Base-by-base conservation (phyloP, 2,329 filamentous ascomycete genomes). In the Neopestalotiopsis sp. region DNA sequence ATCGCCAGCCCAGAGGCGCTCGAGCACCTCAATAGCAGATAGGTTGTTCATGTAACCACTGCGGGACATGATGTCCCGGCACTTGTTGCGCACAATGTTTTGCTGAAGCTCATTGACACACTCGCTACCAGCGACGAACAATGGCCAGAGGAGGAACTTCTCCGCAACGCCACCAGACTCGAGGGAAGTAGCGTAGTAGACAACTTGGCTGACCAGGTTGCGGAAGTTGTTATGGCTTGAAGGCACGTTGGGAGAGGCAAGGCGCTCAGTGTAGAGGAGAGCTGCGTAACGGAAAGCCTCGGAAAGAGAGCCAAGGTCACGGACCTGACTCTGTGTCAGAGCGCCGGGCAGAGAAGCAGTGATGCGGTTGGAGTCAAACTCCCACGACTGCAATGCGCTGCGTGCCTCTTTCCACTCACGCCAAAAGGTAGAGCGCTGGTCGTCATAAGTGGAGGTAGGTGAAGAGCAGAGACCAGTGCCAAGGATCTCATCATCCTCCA, bases 11-110 rank as follows among this genome's bases (percentile, higher is more conserved):
- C 95, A 98, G 17, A 97, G 87, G 75, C 91, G 90, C 83, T 98
- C 95, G 57, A 98, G 82, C 4, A 97, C 90, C 75, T 96, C 93
- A 32, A 98, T 86, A 7, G 93, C 94, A 6, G 92, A 92, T 56
- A 97, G 87, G 78, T 97, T 98, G 81, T 97, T 98, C 85, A 94
- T 93, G 81, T 98, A 98, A 1, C 95, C 95, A 67, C 92, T 95
- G 73, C 95, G 92, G 38, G 90, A 89, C 85, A 95, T 94, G 73
- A 98, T 95, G 76, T 95, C 94, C 59, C 91, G 87, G 81, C 94
- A 97, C 74, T 94, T 91, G 73, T 89, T 87, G 66, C 94, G 90
- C 66, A 98, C 92, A 69, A 95, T 89, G 68, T 89, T 88, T 71
- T 95, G 92, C 76, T 97, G 93, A 65, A 90, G 84, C 75, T 93